Evolutionary conservation across 2,329 filamentous ascomycete species (phyloP).

Genomic region (Orbilia ellipsospora): DNA sequence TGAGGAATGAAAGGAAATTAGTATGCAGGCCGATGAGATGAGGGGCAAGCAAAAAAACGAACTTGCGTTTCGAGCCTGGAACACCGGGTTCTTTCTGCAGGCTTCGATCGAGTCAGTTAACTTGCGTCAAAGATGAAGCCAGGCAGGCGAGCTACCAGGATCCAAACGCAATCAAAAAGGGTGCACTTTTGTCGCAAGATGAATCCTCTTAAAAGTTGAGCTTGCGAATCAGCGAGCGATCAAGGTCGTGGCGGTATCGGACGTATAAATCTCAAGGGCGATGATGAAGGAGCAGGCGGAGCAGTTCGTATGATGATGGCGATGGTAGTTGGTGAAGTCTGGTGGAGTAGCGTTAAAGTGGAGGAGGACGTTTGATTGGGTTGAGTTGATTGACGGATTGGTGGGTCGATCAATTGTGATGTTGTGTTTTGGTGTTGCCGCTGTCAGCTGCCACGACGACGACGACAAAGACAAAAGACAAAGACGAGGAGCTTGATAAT

Average conservation of each 20-base stretch:
- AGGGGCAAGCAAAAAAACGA: slow-evolving; percentile 16
- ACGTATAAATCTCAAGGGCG: neutral
- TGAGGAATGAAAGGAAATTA: slow-evolving; percentile 1
- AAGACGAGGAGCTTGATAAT: neutral
- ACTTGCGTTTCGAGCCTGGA: slow-evolving; percentile 19
- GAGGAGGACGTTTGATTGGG: neutral
- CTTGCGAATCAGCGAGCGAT: neutral
- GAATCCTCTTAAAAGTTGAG: slow-evolving; percentile 6
- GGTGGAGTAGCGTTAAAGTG: neutral
- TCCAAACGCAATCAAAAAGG: slow-evolving; percentile 21
- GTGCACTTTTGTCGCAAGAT: slow-evolving; percentile 48
- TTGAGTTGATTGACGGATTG: too few species aligned
- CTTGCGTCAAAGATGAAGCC: too few species aligned
- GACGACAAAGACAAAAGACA: neutral
- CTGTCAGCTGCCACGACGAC: neutral
- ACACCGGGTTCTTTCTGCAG: neutral
- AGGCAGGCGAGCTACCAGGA: slow-evolving; percentile 20
- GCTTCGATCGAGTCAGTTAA: slow-evolving; percentile 21
- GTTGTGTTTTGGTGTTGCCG: slow-evolving; percentile 8
- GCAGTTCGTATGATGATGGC: neutral
- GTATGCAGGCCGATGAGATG: slow-evolving; percentile 10
- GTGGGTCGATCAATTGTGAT: too few species aligned
- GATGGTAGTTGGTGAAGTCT: neutral
- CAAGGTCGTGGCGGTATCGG: neutral
- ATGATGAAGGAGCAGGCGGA: neutral